phyloP scores from a whole-genome alignment of 495 filamentous ascomycete species.

The Astrocystis sublimbata region DNA sequence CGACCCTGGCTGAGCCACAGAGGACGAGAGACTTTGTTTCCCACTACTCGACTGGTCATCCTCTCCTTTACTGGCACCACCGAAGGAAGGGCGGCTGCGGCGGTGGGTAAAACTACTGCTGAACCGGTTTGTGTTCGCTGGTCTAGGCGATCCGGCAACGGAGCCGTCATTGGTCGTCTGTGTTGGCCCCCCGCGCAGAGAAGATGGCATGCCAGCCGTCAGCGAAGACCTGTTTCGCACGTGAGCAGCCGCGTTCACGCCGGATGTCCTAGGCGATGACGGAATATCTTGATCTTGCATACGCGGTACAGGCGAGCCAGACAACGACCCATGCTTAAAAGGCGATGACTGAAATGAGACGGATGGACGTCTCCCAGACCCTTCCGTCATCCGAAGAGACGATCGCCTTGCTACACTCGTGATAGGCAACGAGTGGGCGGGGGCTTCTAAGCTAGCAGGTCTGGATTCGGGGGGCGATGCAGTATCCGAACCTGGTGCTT shows the following conservation, averaged over 20 bases:
- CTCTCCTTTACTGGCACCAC: conserved; percentile 68
- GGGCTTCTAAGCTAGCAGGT: conserved; percentile 51
- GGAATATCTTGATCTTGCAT: conserved; percentile 42
- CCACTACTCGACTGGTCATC: conserved; percentile 88
- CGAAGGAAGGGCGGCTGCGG: conserved; percentile 71
- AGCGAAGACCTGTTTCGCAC: conserved; percentile 66
- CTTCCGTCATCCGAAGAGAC: conserved; percentile 49
- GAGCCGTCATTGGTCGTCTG: conserved; percentile 60
- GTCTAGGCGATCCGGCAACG: conserved; percentile 67
- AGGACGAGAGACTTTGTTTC: conserved; percentile 80
- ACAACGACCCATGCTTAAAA: conserved; percentile 92
- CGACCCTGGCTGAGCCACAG: conserved; percentile 79
- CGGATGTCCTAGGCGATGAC: conserved; percentile 59
- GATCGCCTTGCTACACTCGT: conserved; percentile 30
- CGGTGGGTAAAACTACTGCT: conserved; percentile 67
- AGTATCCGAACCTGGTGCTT: conserved; percentile 55
- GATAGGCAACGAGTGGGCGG: conserved; percentile 49
- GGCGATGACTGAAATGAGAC: conserved; percentile 78
- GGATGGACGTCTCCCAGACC: conserved; percentile 63
- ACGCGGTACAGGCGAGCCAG: conserved; percentile 70
- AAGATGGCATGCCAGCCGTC: conserved; percentile 64
- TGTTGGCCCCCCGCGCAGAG: conserved; percentile 55
- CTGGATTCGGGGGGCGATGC: conserved; percentile 65
- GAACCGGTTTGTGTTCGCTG: conserved; percentile 81
- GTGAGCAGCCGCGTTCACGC: conserved; percentile 59